Evolutionary conservation across 352 stramenopile species (phyloP), one percentile per base, ranked within the genome.

Genomic region (Globisporangium parvum): DNA sequence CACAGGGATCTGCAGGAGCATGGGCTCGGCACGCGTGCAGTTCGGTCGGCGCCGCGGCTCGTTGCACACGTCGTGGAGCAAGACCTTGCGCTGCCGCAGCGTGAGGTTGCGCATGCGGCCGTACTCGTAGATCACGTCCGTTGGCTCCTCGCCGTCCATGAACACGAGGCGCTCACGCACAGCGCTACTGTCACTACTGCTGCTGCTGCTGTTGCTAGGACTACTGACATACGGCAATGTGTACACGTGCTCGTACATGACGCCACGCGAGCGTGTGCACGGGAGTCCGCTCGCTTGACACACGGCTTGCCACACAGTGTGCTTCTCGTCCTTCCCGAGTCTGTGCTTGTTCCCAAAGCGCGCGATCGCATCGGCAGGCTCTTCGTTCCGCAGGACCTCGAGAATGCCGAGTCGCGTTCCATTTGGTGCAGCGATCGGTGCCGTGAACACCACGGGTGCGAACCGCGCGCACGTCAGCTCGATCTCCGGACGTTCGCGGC

Each of bases 71-170:
- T 86, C 66, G 35, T 83, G 66, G 5, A 93, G 66, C 54, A 88
- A 78, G 15, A 72, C 66, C 51, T 93, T 83, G 46, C 82, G 78
- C 59, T 91, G 26, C 26, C 26, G 26, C 26, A 31, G 26, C 26
- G 26, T 31, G 26, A 31, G 26, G 26, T 31, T 31, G 10, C 78
- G 77, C 67, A 85, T 71, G 9, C 63, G 57, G 0, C 77, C 83
- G 52, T 91, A 93, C 52, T 88, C 73, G 56, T 86, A 88, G 55
- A 93, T 81, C 2, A 90, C 67, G 54, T 93, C 83, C 3, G 80
- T 75, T 8, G 83, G 77, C 55, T 93, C 83, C 6, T 88, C 62
- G 2, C 80, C 80, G 44, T 88, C 83, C 53, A 71, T 87, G 47
- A 93, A 90, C 21, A 77, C 71, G 2, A 93, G 67, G 14, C 66